Evolutionary conservation across 306 rosid species (phyloP).

Genomic region (Lagenaria siceraria): DNA sequence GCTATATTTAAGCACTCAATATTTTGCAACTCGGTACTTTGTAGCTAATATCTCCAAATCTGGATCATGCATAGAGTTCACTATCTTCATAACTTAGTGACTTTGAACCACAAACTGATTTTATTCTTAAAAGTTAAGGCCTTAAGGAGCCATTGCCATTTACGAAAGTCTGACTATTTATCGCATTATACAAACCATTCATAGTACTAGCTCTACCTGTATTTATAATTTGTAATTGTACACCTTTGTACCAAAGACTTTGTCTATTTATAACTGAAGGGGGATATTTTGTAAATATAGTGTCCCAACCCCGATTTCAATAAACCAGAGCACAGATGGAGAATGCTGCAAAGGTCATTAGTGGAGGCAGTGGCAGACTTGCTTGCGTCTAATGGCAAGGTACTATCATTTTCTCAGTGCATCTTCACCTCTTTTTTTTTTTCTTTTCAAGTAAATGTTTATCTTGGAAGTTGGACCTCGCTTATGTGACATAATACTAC

Average conservation of each 20-base stretch:
- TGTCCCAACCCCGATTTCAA: conserved; percentile 92
- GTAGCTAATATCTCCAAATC: background rate
- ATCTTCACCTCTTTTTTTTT: background rate
- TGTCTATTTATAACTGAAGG: background rate
- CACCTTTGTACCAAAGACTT: background rate
- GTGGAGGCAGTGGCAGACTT: conserved; percentile 66
- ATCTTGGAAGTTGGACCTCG: background rate
- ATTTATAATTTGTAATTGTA: background rate
- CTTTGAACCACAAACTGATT: background rate
- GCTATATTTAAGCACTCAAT: background rate
- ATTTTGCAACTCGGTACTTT: background rate
- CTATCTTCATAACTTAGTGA: background rate
- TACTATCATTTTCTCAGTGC: conserved; percentile 13
- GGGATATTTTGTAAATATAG: conserved; percentile 16
- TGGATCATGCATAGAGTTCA: background rate
- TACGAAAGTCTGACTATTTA: background rate
- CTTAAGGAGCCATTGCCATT: background rate
- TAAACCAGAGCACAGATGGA: conserved; percentile 82
- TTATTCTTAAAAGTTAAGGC: background rate
- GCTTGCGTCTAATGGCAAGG: conserved; percentile 62
- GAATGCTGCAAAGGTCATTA: conserved; percentile 71
- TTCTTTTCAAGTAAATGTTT: background rate
- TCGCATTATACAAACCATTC: background rate
- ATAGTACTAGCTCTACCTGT: background rate
- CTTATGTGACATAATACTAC: background rate